A percentile compares a stretch with the other conserved stretches of the same genome.
phyloP scores from a whole-genome alignment of 2,329 filamentous ascomycete genomes.

The Exophiala phaeomuriformis region DNA sequence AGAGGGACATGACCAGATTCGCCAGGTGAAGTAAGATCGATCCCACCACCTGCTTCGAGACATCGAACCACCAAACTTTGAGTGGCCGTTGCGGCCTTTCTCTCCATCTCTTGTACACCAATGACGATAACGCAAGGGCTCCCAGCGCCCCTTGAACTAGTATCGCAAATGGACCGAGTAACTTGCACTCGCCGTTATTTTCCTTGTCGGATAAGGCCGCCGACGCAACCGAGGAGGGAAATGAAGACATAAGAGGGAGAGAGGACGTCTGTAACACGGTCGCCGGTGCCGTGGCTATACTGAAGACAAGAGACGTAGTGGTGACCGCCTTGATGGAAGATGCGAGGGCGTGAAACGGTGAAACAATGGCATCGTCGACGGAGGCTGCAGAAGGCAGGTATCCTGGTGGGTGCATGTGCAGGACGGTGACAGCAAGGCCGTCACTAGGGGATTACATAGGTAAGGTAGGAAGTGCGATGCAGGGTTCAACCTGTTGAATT shows the following conservation, averaged over 20 bases:
- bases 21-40: slow-evolving; percentile 84
- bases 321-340: slow-evolving; percentile 6
- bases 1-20: slow-evolving; percentile 93
- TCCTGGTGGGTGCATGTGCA: slow-evolving; percentile 17
- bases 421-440: background rate
- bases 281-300: slow-evolving; percentile 18
- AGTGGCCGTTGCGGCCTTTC: slow-evolving; percentile 85
- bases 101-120: slow-evolving; percentile 89
- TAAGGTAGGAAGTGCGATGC: background rate
- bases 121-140: slow-evolving; percentile 68
- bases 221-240: slow-evolving; percentile 21
- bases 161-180: slow-evolving; percentile 85
- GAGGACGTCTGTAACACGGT: background rate
- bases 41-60: slow-evolving; percentile 92
- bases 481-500: background rate
- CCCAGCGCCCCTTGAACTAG: slow-evolving; percentile 84
- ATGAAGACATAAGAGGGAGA: background rate
- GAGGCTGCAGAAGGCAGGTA: slow-evolving; percentile 3
- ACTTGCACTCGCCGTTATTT: slow-evolving; percentile 67
- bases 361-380: slow-evolving; percentile 12
- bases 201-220: slow-evolving; percentile 31
- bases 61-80: slow-evolving; percentile 98
- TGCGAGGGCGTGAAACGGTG: background rate
- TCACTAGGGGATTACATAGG: slow-evolving; percentile 1
- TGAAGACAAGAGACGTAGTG: slow-evolving; percentile 13